Percentiles rank a stretch among this genome's conserved stretches.
Conservation (phyloP, 257 asterid genomes). For the Ligustrum vulgare region DNA sequence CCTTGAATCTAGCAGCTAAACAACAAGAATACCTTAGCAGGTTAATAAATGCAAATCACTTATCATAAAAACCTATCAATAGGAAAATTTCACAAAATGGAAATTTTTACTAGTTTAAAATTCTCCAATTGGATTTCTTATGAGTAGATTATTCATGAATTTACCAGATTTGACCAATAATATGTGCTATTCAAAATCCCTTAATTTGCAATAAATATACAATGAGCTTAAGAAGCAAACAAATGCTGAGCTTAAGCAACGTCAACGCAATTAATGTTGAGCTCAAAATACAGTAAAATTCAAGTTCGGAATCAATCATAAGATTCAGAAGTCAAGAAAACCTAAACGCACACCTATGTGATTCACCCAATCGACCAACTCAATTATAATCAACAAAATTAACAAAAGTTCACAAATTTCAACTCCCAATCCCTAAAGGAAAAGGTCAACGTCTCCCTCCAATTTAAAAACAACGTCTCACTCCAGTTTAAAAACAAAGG, state of each 20-base stretch:
- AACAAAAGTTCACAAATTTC: background rate
- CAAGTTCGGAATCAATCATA: background rate
- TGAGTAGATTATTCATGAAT: background rate
- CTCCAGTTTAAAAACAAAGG: background rate
- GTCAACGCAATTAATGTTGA: background rate
- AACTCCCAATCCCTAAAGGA: background rate
- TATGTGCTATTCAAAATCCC: background rate
- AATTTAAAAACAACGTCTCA: background rate
- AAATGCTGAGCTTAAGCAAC: background rate
- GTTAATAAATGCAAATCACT: constrained; percentile 3
- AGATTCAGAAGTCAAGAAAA: background rate
- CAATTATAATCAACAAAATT: background rate
- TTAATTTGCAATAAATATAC: background rate
- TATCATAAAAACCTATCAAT: background rate
- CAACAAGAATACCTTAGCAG: background rate
- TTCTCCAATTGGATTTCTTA: background rate
- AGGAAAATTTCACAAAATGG: background rate
- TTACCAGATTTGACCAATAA: background rate
- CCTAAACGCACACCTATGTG: background rate
- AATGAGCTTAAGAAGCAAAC: background rate
- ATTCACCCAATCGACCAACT: background rate
- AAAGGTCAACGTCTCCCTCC: background rate
- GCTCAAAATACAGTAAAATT: background rate
- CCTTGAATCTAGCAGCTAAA: background rate
- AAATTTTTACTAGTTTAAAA: background rate